Evolutionary conservation across 2,329 filamentous ascomycete species (phyloP).

Genomic region (Fusarium mangiferae): DNA sequence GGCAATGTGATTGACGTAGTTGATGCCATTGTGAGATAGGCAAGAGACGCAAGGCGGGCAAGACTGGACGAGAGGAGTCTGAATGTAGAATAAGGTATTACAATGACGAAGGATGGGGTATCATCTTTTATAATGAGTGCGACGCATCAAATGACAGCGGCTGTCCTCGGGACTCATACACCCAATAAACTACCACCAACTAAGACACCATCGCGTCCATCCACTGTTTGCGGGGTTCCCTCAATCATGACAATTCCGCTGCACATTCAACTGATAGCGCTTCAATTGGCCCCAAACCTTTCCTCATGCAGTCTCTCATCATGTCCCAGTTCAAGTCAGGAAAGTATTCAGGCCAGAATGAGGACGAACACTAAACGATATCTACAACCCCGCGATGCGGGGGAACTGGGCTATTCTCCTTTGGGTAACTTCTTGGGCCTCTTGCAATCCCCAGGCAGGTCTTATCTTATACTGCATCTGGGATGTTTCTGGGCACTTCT

Average conservation of each 20-base stretch:
- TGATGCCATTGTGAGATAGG: slow-evolving; percentile 20
- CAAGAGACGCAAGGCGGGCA: background rate
- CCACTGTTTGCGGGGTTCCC: slow-evolving; percentile 4
- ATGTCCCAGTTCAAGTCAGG: slow-evolving; percentile 18
- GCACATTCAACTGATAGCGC: background rate
- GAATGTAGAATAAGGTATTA: background rate
- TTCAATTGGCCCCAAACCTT: background rate
- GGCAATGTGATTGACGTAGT: slow-evolving; percentile 36
- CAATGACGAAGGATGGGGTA: background rate
- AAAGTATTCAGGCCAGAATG: slow-evolving; percentile 23
- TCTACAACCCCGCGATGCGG: slow-evolving; percentile 11
- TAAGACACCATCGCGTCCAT: background rate
- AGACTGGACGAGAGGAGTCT: background rate
- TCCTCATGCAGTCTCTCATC: background rate
- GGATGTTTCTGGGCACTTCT: slow-evolving; percentile 16
- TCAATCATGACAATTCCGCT: background rate
- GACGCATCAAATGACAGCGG: background rate
- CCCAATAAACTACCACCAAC: background rate
- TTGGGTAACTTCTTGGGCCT: slow-evolving; percentile 33
- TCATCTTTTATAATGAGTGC: slow-evolving; percentile 17
- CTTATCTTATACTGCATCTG: slow-evolving; percentile 26
- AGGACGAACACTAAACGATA: background rate
- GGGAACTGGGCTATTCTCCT: slow-evolving; percentile 17
- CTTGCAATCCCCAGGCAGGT: background rate
- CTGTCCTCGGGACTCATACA: background rate